Evolutionary conservation across 371 early-diverging fungal genomes (phyloP), one percentile per base, ranked within the genome.

Genomic region (Syncephalastrum monosporum): DNA sequence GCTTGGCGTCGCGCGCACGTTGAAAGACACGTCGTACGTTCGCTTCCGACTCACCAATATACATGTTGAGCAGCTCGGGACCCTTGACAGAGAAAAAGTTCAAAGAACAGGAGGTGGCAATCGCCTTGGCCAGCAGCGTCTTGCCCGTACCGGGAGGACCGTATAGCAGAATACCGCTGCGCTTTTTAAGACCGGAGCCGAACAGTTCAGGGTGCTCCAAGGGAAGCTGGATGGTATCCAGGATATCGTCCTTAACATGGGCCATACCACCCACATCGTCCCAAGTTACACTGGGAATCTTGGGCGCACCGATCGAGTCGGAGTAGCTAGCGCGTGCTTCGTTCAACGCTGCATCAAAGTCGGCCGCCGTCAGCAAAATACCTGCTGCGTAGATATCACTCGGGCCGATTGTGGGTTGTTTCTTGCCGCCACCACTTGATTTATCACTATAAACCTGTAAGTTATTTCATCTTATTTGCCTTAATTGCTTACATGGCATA

Each of bases 111-210:
- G 96, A 96, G 21, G 86, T 99, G 0, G 99, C 99, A 49, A 99
- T 96, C 1, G 99, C 99, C 72, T 99, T 99, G n/a, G 99, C 99
- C 13, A 99, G 82, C 38, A 98, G 74, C 3, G 97, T 97, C 72
- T 99, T 99, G 50, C 99, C 99, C 0, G 99, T 99, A 16, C 99
- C 99, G 3, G 99, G 99, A 52, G 99, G 99, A 2, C 99, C 99
- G 71, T 96, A 98, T 14, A 99, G 79, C 23, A 99, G 79, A 17
- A 91, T 86, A 56, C 99, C 93, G 24, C 98, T 97, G 27, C 99
- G 89, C 54, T 98, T 97, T 69, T 97, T 97, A 58, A 97, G 85
- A n/a, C 99, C 99, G 23, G 84, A 81, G 3, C 95, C 93, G 79
- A 99, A 99, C 27, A 99, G 82, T 50, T 99, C 96, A 8, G 97